Percentiles rank a stretch among this genome's conserved stretches.
phyloP scores from a whole-genome alignment of 306 rosid species.

The Medicago ruthenica region DNA sequence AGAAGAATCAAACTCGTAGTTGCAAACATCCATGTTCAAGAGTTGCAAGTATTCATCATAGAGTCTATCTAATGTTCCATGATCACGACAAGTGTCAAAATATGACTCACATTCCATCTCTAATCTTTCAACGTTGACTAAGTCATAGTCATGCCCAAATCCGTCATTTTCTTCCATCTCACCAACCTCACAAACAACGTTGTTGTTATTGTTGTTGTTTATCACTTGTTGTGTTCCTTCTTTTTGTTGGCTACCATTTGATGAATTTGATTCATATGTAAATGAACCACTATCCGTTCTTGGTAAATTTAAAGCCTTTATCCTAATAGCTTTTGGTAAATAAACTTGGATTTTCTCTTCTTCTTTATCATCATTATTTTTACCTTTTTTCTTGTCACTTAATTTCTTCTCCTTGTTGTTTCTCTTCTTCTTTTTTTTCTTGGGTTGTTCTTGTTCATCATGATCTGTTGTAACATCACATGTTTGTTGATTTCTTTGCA shows the following conservation, averaged over 20 bases:
- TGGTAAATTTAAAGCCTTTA: constrained; percentile 45
- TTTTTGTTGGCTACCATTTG: constrained; percentile 54
- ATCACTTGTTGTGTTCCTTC: not conserved
- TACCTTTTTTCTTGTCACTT: constrained; percentile 3
- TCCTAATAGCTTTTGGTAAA: constrained; percentile 74
- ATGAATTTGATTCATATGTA: constrained; percentile 52
- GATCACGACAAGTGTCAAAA: constrained; percentile 27
- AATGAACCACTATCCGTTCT: constrained; percentile 54
- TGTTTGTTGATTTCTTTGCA: constrained; percentile 39
- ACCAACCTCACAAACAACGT: constrained; percentile 19
- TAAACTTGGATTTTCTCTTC: constrained; percentile 58
- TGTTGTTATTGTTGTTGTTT: not conserved
- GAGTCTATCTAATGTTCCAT: constrained; percentile 49
- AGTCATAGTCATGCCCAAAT: constrained; percentile 41
- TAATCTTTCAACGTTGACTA: constrained; percentile 27
- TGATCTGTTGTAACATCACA: not conserved
- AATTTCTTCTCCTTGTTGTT: constrained; percentile 28
- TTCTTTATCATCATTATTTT: not conserved
- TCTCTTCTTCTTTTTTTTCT: constrained; percentile 36
- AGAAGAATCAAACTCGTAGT: constrained; percentile 55
- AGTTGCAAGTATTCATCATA: constrained; percentile 76
- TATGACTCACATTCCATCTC: constrained; percentile 50
- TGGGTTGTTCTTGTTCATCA: constrained; percentile 24
- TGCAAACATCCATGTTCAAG: constrained; percentile 50
- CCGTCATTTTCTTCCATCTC: constrained; percentile 37